Conservation (phyloP, 495 filamentous ascomycete species). For the Penicillium soppii region DNA sequence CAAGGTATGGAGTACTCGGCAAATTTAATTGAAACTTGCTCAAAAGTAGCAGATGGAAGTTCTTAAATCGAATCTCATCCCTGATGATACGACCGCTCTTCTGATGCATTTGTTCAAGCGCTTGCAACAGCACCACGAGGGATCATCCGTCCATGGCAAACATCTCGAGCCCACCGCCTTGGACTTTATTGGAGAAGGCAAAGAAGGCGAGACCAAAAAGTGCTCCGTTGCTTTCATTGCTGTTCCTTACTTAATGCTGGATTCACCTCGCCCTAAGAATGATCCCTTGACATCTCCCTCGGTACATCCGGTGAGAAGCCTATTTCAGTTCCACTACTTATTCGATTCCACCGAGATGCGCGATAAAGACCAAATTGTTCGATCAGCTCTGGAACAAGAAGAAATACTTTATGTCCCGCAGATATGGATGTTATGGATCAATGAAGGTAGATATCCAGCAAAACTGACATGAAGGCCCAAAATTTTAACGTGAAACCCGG, state of each 20-base stretch:
- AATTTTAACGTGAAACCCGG: background rate
- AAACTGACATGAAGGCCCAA: too few relatives aligned
- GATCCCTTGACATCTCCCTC: background rate
- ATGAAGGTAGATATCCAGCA: conserved; percentile 1
- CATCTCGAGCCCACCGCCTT: conserved; percentile 5
- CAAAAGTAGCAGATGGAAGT: background rate
- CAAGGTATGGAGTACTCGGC: background rate
- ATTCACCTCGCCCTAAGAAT: background rate
- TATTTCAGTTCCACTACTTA: conserved; percentile 10
- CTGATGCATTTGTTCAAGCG: conserved; percentile 2
- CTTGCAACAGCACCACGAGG: conserved; percentile 3
- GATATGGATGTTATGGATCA: conserved; percentile 7
- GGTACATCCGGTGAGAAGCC: conserved; percentile 9
- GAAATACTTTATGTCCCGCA: conserved; percentile 11
- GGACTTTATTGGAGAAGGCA: background rate
- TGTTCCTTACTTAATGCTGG: conserved; percentile 4
- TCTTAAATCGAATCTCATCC: background rate
- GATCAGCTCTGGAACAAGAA: background rate
- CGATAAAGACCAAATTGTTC: conserved; percentile 3
- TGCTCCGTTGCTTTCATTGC: conserved; percentile 8
- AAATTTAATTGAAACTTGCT: background rate
- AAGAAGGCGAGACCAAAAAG: background rate
- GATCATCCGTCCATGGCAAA: conserved; percentile 3
- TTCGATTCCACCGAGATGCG: conserved; percentile 1
- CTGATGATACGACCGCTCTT: background rate